These are phyloP conservation scores for Glycine tomentella DNA, from an alignment of 306 rosid genomes.

Conservation along the genomic window DNA sequence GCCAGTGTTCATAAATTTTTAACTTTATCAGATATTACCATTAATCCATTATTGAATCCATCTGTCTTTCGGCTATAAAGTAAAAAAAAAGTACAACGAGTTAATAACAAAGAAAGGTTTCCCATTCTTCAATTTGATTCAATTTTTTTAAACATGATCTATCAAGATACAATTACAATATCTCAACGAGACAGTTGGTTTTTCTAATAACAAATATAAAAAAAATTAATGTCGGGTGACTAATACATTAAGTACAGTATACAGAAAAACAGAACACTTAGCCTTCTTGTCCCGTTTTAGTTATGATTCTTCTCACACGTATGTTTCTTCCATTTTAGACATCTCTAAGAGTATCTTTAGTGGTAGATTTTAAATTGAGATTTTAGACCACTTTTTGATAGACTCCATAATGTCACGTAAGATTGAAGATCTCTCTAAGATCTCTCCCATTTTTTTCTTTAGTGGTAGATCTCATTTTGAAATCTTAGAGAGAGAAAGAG, in stretches of 20 bases:
- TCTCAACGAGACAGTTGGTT: slow-evolving; percentile 7
- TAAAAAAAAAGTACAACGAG: background rate
- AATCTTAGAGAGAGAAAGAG: too few relatives aligned
- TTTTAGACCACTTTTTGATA: too few relatives aligned
- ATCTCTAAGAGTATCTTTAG: too few relatives aligned
- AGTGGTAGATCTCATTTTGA: too few relatives aligned
- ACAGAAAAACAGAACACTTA: background rate
- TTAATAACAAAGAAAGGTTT: background rate
- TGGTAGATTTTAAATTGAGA: too few relatives aligned
- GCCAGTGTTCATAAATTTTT: background rate
- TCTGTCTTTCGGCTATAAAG: background rate
- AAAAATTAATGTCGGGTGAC: background rate
- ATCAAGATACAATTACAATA: background rate
- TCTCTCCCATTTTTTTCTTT: too few relatives aligned
- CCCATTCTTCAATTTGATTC: slow-evolving; percentile 1
- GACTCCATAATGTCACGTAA: too few relatives aligned
- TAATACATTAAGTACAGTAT: background rate
- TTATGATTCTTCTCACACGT: background rate
- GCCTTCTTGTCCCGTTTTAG: background rate
- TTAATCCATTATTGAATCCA: background rate
- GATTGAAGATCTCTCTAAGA: too few relatives aligned
- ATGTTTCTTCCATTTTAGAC: background rate
- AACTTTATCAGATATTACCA: background rate
- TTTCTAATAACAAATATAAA: background rate
- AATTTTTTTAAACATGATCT: background rate